Evolutionary conservation across 805 yeast species (phyloP).

Genomic region (Pichia californica): DNA sequence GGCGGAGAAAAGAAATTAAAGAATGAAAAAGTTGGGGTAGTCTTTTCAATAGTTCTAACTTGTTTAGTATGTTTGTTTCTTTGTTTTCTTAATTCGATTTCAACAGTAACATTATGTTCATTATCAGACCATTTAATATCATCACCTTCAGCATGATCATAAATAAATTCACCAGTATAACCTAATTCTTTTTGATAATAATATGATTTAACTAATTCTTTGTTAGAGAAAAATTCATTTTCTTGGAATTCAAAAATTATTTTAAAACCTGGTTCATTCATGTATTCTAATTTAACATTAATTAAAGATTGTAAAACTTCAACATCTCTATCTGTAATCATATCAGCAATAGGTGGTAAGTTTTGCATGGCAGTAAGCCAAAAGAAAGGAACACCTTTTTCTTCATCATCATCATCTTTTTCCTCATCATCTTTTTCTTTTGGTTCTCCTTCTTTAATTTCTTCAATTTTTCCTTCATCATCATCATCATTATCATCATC

Average conservation of each 20-base stretch:
- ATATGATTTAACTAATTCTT: slow-evolving; percentile 72
- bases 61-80: slow-evolving; percentile 95
- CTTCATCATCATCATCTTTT: slow-evolving; percentile 29
- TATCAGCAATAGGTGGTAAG: slow-evolving; percentile 70
- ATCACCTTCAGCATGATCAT: slow-evolving; percentile 92
- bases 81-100: slow-evolving; percentile 91
- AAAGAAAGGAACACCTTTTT: slow-evolving; percentile 82
- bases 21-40: slow-evolving; percentile 91
- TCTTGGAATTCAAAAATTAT: slow-evolving; percentile 73
- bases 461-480: no score
- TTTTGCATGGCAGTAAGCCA: slow-evolving; percentile 96
- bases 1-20: slow-evolving; percentile 94
- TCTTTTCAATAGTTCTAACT: slow-evolving; percentile 90
- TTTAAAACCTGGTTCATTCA: slow-evolving; percentile 82
- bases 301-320: slow-evolving; percentile 66
- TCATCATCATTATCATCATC: slow-evolving; percentile 28
- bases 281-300: slow-evolving; percentile 73
- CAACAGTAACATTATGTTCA: slow-evolving; percentile 77
- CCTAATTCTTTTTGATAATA: slow-evolving; percentile 92
- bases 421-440: slow-evolving; percentile 37
- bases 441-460: slow-evolving; percentile 37
- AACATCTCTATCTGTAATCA: slow-evolving; percentile 83
- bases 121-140: slow-evolving; percentile 78
- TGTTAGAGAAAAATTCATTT: slow-evolving; percentile 74
- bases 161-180: slow-evolving; percentile 91